These are phyloP conservation scores for Andalucia godoyi DNA, from an alignment of 78 protist species.

Conservation along the genomic window DNA sequence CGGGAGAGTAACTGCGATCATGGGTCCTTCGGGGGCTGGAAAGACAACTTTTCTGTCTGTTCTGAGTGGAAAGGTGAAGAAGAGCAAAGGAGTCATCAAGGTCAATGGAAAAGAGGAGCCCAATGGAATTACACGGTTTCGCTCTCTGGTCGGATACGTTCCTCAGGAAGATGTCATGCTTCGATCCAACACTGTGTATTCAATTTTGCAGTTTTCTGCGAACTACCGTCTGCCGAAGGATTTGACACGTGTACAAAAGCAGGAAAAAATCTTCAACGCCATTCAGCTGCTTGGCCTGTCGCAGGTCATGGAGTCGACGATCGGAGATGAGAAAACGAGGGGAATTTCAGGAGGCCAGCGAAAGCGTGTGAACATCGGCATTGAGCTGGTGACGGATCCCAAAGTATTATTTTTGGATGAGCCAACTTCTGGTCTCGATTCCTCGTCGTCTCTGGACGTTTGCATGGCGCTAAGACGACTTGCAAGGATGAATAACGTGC, in stretches of 20 bases:
- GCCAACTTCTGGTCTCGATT: neutral
- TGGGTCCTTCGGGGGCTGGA: neutral
- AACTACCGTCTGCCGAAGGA: neutral
- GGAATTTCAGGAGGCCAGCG: conserved; percentile 26
- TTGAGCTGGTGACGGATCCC: neutral
- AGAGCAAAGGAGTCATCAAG: no score
- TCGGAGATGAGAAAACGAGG: no score
- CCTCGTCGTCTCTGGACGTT: neutral
- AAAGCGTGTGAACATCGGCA: neutral
- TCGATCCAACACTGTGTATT: neutral
- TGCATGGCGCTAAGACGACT: neutral
- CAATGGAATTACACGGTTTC: no score
- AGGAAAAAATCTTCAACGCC: no score
- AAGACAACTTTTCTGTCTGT: neutral
- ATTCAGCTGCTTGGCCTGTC: no score
- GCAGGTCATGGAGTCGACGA: no score
- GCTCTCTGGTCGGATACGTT: neutral
- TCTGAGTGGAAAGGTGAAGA: neutral
- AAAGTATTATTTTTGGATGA: neutral
- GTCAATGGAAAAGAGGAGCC: no score
- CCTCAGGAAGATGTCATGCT: neutral
- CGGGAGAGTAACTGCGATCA: neutral
- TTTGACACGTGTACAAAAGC: neutral
- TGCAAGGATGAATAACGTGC: neutral
- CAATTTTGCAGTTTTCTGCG: conserved; percentile 2